Evolutionary conservation across 495 filamentous ascomycete genomes (phyloP), one percentile per base, ranked within the genome.

Genomic region (Clavariopsis aquatica): DNA sequence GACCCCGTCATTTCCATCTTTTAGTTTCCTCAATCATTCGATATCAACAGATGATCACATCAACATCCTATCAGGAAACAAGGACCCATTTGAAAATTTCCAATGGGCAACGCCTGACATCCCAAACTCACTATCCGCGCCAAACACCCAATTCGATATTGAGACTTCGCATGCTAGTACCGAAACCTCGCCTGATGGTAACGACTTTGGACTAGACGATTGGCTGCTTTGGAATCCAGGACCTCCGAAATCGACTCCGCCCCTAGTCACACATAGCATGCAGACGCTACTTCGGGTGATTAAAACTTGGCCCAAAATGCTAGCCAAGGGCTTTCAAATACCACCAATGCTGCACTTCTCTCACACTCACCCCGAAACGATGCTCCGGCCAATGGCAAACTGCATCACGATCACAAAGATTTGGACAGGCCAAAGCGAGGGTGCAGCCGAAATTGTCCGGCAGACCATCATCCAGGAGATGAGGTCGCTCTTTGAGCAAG

Each of bases 391-490:
- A 0, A 60, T 79, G n/a, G 71, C 74, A 20, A 73, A 71, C 23
- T 79, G 77, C 63, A 58, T 75, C 10, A 74, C 75, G 15, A 57
- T 79, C 17, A 66, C 64, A 46, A 77, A 76, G 57, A 75, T 79
- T 73, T 79, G 77, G 77, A 59, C 72, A 54, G 72, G 73, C 12
- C 72, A 78, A 49, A 68, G 65, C 9, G 61, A 62, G 41, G 72
- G 74, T 0, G 65, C 75, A 7, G 69, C 70, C 9, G 66, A 70
- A 27, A 71, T 78, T 10, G 75, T 77, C 7, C 65, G 68, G 15
- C 26, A 53, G 10, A 70, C 73, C 1, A 73, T 77, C 6, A 56
- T 66, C 1, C 65, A 69, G 20, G 75, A 79, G 57, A 68, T 74
- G 43, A 67, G 75, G 27, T 51, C 8, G 1, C 38, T 78, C 19